Evolutionary conservation across 495 filamentous ascomycete species (phyloP), one percentile per base, ranked within the genome.

Genomic region (Hypomontagnella submonticulosa): DNA sequence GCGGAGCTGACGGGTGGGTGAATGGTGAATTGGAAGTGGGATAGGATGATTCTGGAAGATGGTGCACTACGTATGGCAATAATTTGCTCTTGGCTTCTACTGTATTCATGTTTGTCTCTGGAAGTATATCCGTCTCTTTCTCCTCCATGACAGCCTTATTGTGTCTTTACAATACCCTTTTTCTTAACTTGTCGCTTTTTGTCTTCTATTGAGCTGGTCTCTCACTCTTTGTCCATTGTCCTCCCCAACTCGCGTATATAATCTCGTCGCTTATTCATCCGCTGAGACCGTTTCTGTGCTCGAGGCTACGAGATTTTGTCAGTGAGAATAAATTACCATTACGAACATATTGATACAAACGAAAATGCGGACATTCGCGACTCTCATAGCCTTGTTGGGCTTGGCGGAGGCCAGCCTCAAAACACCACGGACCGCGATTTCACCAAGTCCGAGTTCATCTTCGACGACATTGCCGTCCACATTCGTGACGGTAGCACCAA

Each of bases 341-440:
- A n/a, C n/a, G n/a, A n/a, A n/a, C n/a, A 18, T 9, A 49, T 8
- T 6, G 2, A 30, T 33, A 49, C 11, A 1, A 4, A 46, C 16
- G 9, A 60, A 49, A 42, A 69, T 70, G 67, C 54, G 61, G 47
- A 33, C 37, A 52, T 57, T 63, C 50, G 20, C 38, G 9, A 4
- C 34, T 15, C 32, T 71, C n/a, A 42, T 53, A 13, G 15, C 56
- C 36, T 40, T 70, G 32, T 47, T 73, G 5, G n/a, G 49, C 58
- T 36, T 63, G 12, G 52, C 38, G 5, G 49, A 58, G n/a, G 63
- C 70, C 16, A 66, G 57, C 47, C 44, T 57, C 5, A 65, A 62
- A 43, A 66, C 66, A 15, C 66, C 66, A n/a, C 62, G 66, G 27
- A 70, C 66, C 3, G 61, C 54, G 16, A 44, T 43, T 37, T 8